Base-by-base conservation (phyloP, 306 rosid genomes). In the Pyrus communis region DNA sequence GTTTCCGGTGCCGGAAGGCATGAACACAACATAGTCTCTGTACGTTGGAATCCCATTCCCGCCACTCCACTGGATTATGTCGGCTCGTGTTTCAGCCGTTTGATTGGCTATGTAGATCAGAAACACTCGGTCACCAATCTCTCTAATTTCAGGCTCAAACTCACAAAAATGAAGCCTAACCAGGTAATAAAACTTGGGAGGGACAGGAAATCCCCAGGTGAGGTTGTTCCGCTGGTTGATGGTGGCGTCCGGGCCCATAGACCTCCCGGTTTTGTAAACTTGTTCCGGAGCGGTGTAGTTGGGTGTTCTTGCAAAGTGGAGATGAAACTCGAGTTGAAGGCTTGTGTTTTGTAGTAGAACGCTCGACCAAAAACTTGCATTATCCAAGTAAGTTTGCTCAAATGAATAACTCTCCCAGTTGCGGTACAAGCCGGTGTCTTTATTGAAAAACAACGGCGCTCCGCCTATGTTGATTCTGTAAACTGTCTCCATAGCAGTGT, bases 81-180 rank as follows among this genome's bases (percentile, higher is more conserved):
- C 71, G 0, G 69, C 49, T 15, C 0, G 0, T 0, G 0, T 10
- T 35, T 57, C 67, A 1, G 71, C 81, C 0, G 60, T 28, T 38
- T 33, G 40, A 18, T 79, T 17, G 46, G 79, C 25, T 7, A 78
- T 15, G 45, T 4, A 79, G 19, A 85, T 84, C 0, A 5, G 7
- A 19, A 85, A 85, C 1, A 0, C 0, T 9, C 74, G 64, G 33
- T 82, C 78, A 0, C 17, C 3, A 4, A 1, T 0, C 2, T 14
- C 14, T 35, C 12, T 49, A 0, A 38, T 3, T 0, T 0, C 0
- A 0, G 3, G 0, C 0, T 1, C 11, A 28, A 85, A 9, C 74
- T 82, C 85, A 28, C 89, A 86, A 21, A 83, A 83, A 59, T 82
- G 85, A 12, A 85, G 72, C 19, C 89, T 80, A 21, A 82, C 71